Conservation (phyloP, 805 yeast species). For the Metschnikowia noctiluminum region DNA sequence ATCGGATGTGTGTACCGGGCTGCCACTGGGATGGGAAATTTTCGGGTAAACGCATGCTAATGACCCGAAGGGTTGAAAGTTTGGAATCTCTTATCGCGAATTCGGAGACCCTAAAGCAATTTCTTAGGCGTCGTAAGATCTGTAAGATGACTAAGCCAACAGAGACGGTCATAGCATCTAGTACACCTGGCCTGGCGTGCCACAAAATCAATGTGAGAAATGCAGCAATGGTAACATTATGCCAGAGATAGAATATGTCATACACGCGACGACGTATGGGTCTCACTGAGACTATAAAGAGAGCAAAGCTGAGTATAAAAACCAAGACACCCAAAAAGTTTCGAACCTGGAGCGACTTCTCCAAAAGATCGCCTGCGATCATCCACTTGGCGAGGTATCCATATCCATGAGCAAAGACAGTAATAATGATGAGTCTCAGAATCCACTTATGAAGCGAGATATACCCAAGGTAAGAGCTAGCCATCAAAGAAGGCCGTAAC, state of each 20-base stretch:
- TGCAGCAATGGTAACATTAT: constrained; percentile 47
- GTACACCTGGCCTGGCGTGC: constrained; percentile 74
- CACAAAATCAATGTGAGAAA: constrained; percentile 44
- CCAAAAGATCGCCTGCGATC: constrained; percentile 26
- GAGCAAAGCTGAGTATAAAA: constrained; percentile 29
- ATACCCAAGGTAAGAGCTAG: constrained; percentile 48
- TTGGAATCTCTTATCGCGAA: constrained; percentile 16
- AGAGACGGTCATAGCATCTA: constrained; percentile 26
- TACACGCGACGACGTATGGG: constrained; percentile 50
- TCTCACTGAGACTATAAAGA: constrained; percentile 46
- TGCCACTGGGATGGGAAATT: constrained; percentile 23
- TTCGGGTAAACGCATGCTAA: constrained; percentile 21
- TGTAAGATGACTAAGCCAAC: constrained; percentile 33
- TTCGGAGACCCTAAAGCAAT: constrained; percentile 13
- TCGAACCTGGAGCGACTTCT: constrained; percentile 27
- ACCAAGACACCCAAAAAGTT: constrained; percentile 56
- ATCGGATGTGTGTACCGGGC: constrained; percentile 60
- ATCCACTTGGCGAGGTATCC: constrained; percentile 53
- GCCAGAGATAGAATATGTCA: constrained; percentile 52
- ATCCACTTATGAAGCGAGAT: constrained; percentile 68
- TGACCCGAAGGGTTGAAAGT: constrained; percentile 19
- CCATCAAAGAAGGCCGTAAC: constrained; percentile 52
- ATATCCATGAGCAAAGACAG: constrained; percentile 48
- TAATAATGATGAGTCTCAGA: constrained; percentile 51
- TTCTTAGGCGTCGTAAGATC: constrained; percentile 28